Percentiles rank a stretch among this genome's conserved stretches.
Conservation (phyloP, 2,329 filamentous ascomycete species). For the Colletotrichum falcatum region DNA sequence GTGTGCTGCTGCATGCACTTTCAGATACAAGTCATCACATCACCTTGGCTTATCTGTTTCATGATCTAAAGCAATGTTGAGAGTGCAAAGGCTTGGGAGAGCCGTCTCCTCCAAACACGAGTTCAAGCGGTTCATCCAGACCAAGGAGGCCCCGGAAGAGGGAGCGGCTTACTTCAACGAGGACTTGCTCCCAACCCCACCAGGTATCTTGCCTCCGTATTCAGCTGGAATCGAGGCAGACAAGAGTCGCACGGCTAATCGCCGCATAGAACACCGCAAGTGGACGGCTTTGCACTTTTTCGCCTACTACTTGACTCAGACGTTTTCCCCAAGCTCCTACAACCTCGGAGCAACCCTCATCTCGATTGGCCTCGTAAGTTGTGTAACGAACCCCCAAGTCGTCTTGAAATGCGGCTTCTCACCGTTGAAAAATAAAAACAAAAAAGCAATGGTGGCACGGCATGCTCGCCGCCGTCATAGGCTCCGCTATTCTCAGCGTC, state of each 20-base stretch:
- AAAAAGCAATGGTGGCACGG: slow-evolving; percentile 48
- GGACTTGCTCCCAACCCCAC: slow-evolving; percentile 45
- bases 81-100: slow-evolving; percentile 4
- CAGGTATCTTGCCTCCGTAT: not conserved
- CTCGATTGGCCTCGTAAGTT: slow-evolving; percentile 47
- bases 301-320: slow-evolving; percentile 49
- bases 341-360: slow-evolving; percentile 49
- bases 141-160: slow-evolving; percentile 30
- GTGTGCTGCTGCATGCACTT: not conserved
- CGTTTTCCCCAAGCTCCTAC: slow-evolving; percentile 50
- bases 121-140: slow-evolving; percentile 38
- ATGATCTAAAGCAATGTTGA: not conserved
- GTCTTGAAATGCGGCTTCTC: too few relatives aligned
- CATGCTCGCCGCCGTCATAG: slow-evolving; percentile 48
- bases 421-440: too few relatives aligned
- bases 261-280: slow-evolving; percentile 36
- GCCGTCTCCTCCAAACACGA: slow-evolving; percentile 39
- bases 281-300: slow-evolving; percentile 48
- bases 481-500: slow-evolving; percentile 47
- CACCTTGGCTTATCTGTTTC: not conserved
- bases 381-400: too few relatives aligned
- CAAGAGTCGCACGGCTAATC: not conserved
- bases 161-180: slow-evolving; percentile 44
- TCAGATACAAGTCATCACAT: not conserved
- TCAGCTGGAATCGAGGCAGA: accelerated